Percentiles rank a stretch among this genome's conserved stretches.
Conservation (phyloP, 78 protist species). For the Dictyostelium capitatum region DNA sequence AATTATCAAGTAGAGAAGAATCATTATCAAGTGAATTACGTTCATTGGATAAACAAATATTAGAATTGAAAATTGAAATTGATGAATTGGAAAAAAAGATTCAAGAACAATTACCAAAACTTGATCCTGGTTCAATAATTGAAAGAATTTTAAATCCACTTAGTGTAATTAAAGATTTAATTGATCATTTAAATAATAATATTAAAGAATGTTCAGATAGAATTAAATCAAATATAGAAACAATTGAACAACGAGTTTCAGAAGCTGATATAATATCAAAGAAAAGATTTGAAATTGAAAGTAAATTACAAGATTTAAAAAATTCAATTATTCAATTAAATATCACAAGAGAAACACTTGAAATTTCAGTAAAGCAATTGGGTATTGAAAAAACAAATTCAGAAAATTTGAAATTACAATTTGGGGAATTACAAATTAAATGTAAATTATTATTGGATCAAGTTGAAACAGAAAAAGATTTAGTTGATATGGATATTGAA, state of each 20-base stretch:
- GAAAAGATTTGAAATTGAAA: too few species aligned
- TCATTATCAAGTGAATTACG: neutral
- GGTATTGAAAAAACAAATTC: conserved; percentile 13
- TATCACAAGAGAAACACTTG: neutral
- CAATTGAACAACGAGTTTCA: too few species aligned
- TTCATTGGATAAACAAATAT: neutral
- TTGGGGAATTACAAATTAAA: neutral
- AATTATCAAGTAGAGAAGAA: neutral
- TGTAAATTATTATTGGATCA: neutral
- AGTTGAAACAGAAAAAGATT: neutral
- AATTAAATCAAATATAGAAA: neutral
- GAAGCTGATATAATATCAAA: too few species aligned
- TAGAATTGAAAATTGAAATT: neutral
- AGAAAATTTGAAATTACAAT: neutral
- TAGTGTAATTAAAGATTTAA: neutral
- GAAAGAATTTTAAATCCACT: neutral
- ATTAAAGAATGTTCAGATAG: neutral
- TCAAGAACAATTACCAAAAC: neutral
- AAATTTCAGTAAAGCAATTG: neutral
- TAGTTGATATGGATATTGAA: neutral
- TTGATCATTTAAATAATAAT: neutral
- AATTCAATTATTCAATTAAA: too few species aligned
- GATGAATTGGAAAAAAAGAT: neutral
- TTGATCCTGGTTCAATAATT: too few species aligned
- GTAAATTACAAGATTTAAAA: too few species aligned